phyloP scores from a whole-genome alignment of 495 filamentous ascomycete genomes.

The Penicillium alfredii region DNA sequence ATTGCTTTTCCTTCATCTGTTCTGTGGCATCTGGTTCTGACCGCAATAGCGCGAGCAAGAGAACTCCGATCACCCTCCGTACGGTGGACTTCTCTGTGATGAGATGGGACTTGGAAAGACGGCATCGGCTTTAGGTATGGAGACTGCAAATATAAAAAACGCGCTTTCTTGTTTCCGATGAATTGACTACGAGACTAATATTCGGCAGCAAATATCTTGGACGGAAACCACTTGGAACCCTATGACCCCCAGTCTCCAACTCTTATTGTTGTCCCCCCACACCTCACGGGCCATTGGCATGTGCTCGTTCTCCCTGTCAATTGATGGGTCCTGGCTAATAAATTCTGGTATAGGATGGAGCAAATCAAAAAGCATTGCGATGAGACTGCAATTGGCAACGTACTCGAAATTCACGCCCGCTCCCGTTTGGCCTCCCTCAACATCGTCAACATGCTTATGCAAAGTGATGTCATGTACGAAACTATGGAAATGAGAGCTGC shows the following conservation, averaged over 20 bases:
- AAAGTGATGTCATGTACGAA: slow-evolving; percentile 25
- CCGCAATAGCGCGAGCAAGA: slow-evolving; percentile 40
- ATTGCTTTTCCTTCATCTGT: background rate
- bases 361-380: slow-evolving; percentile 19
- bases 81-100: slow-evolving; percentile 54
- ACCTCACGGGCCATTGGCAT: slow-evolving; percentile 41
- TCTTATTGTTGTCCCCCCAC: slow-evolving; percentile 44
- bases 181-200: too few relatives aligned
- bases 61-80: slow-evolving; percentile 27
- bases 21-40: background rate
- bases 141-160: too few relatives aligned
- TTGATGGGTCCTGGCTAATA: too few relatives aligned
- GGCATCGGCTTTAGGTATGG: slow-evolving; percentile 35
- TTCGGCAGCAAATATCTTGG: slow-evolving; percentile 46
- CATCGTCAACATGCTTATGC: slow-evolving; percentile 8
- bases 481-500: too few relatives aligned
- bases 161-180: too few relatives aligned
- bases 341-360: background rate
- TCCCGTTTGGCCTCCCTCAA: too few relatives aligned
- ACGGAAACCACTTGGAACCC: slow-evolving; percentile 29
- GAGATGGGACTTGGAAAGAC: slow-evolving; percentile 64
- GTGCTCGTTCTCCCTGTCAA: background rate
- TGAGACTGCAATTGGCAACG: slow-evolving; percentile 2
- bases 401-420: slow-evolving; percentile 14
- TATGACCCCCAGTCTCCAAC: slow-evolving; percentile 31